Evolutionary conservation across 352 stramenopile species (phyloP), one percentile per base, ranked within the genome.

Genomic region (Globisporangium ultimum): DNA sequence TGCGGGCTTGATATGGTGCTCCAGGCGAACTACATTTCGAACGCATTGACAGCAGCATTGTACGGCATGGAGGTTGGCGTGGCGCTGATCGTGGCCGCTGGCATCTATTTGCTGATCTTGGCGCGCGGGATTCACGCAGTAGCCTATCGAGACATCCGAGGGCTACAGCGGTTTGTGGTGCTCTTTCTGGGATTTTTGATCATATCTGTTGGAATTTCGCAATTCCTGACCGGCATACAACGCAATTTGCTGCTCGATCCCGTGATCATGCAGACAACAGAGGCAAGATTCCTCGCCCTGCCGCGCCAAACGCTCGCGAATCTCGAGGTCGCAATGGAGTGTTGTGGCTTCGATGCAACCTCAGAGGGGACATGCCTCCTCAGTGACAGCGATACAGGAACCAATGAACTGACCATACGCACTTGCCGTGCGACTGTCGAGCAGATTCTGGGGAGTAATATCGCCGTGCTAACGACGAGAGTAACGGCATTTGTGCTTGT

Each of bases 251-350:
- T 67, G 17, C 15, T 74, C 11, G 76, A 84, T 32, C 63, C 74
- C 21, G 57, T 53, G 7, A 67, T 82, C 7, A 68, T 57, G 17
- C 36, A 65, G 47, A 61, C 63, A n/a, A 65, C 78, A 2, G 62
- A 84, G 34, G 40, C 52, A 0, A 75, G 70, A 21, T 85, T 73
- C 36, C 41, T 71, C 15, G 49, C 43, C 0, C 43, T 85, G 8
- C 43, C 73, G 3, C 45, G 53, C 0, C 58, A 61, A 1, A 57
- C 28, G 5, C 48, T 78, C 13, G 41, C 82, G 11, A 21, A 48
- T 2, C n/a, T 88, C 3, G 78, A 88, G 50, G 68, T 74, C 38
- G 54, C 56, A 18, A 71, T 88, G 55, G 58, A 59, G 13, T 88
- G 78, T 45, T 88, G 78, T 18, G 78, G 78, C 14, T 84, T 80